Percentiles rank a stretch among this genome's conserved stretches.
phyloP scores from a whole-genome alignment of 192 early-diverging fungal species.

The Rhizophagus prolifer region DNA sequence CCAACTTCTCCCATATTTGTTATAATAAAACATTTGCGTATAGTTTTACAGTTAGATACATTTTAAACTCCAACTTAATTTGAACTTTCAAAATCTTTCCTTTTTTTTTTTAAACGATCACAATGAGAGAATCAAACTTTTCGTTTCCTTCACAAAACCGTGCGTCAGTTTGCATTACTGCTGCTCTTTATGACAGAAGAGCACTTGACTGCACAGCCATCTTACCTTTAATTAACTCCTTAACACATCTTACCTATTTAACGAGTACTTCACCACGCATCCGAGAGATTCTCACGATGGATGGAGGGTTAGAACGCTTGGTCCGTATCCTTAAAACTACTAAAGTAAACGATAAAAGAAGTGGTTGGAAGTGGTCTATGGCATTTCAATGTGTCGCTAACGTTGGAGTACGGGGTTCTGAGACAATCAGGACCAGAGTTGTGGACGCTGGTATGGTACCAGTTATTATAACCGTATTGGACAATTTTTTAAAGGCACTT shows the following conservation, averaged over 20 bases:
- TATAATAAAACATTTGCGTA: not conserved
- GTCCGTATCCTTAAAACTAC: slow-evolving; percentile 77
- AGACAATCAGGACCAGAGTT: slow-evolving; percentile 74
- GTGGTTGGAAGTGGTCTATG: slow-evolving; percentile 78
- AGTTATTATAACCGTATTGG: slow-evolving; percentile 80
- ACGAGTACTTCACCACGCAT: slow-evolving; percentile 80
- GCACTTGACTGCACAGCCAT: slow-evolving; percentile 92
- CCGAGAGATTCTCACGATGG: slow-evolving; percentile 74
- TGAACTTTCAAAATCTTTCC: not conserved
- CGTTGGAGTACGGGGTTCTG: slow-evolving; percentile 81
- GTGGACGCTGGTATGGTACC: slow-evolving; percentile 84
- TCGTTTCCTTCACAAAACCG: slow-evolving; percentile 75
- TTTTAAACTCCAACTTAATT: not conserved
- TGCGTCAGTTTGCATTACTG: slow-evolving; percentile 76
- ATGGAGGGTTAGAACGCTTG: slow-evolving; percentile 88
- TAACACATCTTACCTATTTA: slow-evolving; percentile 85
- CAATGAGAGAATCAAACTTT: slow-evolving; percentile 84
- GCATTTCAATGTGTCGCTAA: slow-evolving; percentile 86
- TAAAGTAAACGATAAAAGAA: slow-evolving; percentile 64
- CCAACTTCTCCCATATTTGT: not conserved
- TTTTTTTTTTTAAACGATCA: slow-evolving; percentile 2
- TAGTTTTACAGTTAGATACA: not conserved
- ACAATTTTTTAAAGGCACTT: slow-evolving; percentile 55
- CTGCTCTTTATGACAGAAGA: slow-evolving; percentile 87
- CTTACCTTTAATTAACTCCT: slow-evolving; percentile 82